Evolutionary conservation across 768 basidiomycete genomes (phyloP), one percentile per base, ranked within the genome.

Genomic region (Leccinellum albellum): DNA sequence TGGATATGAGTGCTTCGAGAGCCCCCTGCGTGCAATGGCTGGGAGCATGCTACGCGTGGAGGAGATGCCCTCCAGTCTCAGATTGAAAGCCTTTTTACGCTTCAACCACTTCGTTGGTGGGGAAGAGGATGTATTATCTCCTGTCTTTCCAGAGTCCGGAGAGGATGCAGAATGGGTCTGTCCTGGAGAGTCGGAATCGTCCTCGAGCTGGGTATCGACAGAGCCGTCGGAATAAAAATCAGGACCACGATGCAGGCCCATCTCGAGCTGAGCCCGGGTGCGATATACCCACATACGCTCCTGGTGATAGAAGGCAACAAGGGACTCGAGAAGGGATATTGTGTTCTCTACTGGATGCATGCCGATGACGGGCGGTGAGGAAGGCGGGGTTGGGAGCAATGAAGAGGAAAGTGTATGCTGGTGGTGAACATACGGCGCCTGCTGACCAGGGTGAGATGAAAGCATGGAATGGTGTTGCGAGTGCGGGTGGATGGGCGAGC

Each of bases 211-310:
- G 21, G 32, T 9, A 21, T 62, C 65, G 15, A 46, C 12, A 20
- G 61, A 40, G 6, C n/a, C 23, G 29, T 64, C 58, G 6, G 59
- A 42, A 42, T 42, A 12, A 3, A 42, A 55, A 17, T 57, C 57
- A 49, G 52, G 56, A 6, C 55, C 61, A 28, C 66, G 50, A 65
- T 70, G 53, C 57, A 76, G 61, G 45, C 79, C 76, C 66, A 79
- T 74, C 70, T 85, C 82, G 61, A 88, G 79, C 50, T 77, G 75
- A 17, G 81, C 82, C 40, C 85, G 83, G 49, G 84, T 84, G 55
- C 83, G 83, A 60, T 84, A 82, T 6, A 88, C 80, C 86, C 87
- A 89, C 74, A 80, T 82, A 37, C 83, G 83, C 71, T 88, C 85
- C 60, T 83, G 80, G 66, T 86, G 82, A 69, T 89, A 89, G 63